phyloP scores from a whole-genome alignment of 768 basidiomycete genomes.

The Polyporus arcularius region DNA sequence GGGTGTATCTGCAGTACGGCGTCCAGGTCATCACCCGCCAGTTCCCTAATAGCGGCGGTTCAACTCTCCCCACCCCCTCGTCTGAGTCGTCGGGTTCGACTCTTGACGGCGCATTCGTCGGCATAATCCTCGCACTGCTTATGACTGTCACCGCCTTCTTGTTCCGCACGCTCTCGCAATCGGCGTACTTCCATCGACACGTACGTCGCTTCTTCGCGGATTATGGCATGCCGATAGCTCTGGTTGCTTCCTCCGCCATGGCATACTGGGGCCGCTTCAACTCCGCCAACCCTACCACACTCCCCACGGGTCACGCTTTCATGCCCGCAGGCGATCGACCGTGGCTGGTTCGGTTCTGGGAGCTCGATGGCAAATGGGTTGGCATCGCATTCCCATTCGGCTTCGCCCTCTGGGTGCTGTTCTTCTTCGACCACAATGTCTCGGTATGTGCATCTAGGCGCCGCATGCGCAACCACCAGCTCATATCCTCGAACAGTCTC shows the following conservation, averaged over 20 bases:
- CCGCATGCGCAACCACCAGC: background rate
- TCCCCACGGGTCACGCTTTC: conserved; percentile 72
- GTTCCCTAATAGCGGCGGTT: conserved; percentile 36
- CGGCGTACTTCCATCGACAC: conserved; percentile 70
- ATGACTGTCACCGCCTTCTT: conserved; percentile 78
- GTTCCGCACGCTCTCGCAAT: conserved; percentile 65
- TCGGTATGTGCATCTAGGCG: conserved; percentile 53
- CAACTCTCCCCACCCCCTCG: conserved; percentile 6
- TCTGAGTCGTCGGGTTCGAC: conserved; percentile 30
- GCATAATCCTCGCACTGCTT: conserved; percentile 72
- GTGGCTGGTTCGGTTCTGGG: conserved; percentile 91
- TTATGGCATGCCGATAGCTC: conserved; percentile 89
- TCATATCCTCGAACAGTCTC: conserved; percentile 48
- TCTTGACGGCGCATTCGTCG: conserved; percentile 54
- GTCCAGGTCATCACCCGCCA: conserved; percentile 82
- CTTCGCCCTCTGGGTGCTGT: conserved; percentile 83
- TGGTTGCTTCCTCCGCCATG: conserved; percentile 72
- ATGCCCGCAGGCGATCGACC: conserved; percentile 67
- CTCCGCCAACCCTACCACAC: conserved; percentile 55
- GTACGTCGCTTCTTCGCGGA: conserved; percentile 77
- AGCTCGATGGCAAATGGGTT: conserved; percentile 86
- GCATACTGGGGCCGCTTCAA: conserved; percentile 88
- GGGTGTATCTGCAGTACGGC: conserved; percentile 89
- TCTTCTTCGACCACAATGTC: conserved; percentile 95
- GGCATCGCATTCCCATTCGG: conserved; percentile 90